phyloP scores from a whole-genome alignment of 83 land plant species.

The Picea abies region DNA sequence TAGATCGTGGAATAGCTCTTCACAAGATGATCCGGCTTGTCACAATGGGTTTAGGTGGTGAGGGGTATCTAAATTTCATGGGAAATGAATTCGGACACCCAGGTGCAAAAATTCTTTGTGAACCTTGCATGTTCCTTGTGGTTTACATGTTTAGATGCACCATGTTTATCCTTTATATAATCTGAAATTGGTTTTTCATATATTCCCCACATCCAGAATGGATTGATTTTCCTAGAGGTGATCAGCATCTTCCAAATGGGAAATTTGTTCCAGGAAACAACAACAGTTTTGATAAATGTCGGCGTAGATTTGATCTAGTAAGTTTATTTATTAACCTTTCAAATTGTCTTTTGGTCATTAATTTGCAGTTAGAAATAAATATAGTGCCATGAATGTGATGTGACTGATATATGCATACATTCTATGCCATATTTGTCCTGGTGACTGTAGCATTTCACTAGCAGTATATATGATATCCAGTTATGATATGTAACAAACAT shows the following conservation, averaged over 20 bases:
- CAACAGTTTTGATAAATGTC: conserved; percentile 83
- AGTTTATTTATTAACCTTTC: conserved; percentile 19
- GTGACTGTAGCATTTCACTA: not conserved
- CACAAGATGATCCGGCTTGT: too few species aligned
- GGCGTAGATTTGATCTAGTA: conserved; percentile 94
- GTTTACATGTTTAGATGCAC: not conserved
- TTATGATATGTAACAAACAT: not conserved
- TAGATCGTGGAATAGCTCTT: too few species aligned
- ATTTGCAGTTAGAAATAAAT: not conserved
- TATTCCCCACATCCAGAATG: conserved; percentile 50
- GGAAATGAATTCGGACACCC: conserved; percentile 99
- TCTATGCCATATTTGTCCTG: not conserved
- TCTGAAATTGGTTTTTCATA: not conserved
- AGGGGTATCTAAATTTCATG: too few species aligned
- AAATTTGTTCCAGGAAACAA: conserved; percentile 69
- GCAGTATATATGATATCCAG: not conserved
- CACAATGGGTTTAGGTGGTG: too few species aligned
- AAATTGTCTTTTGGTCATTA: not conserved
- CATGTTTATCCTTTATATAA: not conserved
- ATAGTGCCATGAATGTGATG: not conserved
- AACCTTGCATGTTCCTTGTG: not conserved
- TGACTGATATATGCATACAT: not conserved
- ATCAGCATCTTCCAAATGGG: conserved; percentile 77
- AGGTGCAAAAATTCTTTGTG: conserved; percentile 35
- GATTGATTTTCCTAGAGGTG: conserved; percentile 96